A percentile compares a stretch with the other conserved stretches of the same genome.
Evolutionary conservation across 2,329 filamentous ascomycete genomes (phyloP).

Genomic region (Curvularia hawaiiensis): DNA sequence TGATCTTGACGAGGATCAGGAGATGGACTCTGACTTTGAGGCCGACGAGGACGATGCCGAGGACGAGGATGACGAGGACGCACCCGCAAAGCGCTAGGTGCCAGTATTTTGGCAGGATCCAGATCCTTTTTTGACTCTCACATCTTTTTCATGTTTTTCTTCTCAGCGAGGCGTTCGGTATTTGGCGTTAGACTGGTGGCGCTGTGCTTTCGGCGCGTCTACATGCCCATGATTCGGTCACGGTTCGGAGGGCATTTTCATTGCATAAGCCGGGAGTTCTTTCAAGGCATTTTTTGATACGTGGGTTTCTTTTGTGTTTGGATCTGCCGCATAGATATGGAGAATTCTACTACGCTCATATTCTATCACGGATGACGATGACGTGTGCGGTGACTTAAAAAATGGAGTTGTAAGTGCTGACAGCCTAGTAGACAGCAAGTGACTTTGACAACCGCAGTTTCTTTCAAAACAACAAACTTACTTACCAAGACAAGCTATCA

Average conservation of each 20-base stretch:
- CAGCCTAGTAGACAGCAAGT: too few relatives aligned
- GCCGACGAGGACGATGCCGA: conserved; percentile 52
- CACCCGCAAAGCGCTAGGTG: conserved; percentile 15
- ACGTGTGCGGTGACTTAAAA: too few relatives aligned
- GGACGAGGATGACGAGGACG: conserved; percentile 37
- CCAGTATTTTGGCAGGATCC: neutral
- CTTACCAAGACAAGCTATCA: too few relatives aligned
- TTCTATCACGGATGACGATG: too few relatives aligned
- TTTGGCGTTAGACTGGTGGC: conserved; percentile 12
- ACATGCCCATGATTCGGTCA: conserved; percentile 7
- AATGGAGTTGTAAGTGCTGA: too few relatives aligned
- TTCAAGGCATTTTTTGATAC: conserved; percentile 4
- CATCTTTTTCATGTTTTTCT: conserved; percentile 13
- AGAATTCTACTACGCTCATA: too few relatives aligned
- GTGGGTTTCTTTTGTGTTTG: neutral
- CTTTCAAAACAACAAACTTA: too few relatives aligned
- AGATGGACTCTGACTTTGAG: conserved; percentile 63
- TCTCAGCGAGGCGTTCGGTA: conserved; percentile 35
- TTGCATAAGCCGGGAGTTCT: conserved; percentile 21
- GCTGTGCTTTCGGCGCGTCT: conserved; percentile 1
- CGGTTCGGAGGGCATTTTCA: conserved; percentile 18
- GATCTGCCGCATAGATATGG: neutral
- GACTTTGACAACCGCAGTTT: too few relatives aligned
- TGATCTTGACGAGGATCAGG: conserved; percentile 60
- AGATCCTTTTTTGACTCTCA: conserved; percentile 2